Evolutionary conservation across 805 yeast genomes (phyloP), one percentile per base, ranked within the genome.

Genomic region (Komagataella ulmi): DNA sequence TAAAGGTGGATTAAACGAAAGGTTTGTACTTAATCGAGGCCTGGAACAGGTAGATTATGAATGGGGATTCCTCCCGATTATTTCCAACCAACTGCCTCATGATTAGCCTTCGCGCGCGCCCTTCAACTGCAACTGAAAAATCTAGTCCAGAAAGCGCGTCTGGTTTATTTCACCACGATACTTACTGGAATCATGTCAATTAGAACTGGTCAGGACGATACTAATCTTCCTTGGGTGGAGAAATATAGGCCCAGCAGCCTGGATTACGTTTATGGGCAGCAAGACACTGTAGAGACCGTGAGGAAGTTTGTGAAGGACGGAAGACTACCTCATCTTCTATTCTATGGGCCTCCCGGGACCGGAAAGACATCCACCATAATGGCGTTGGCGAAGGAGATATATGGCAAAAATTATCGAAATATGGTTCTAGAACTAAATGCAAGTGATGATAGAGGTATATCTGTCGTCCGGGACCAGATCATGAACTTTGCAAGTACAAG

Each of bases 401-500:
- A 85, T 62, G 99, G 99, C 2, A 69, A 75, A 17, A 78, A 80
- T 56, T 87, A 86, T 64, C 79, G 76, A 59, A 86, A 88, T 61
- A 89, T 90, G 90, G 97, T 93, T 1, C 70, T 93, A 52, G 99
- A 93, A 64, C 74, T 93, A 65, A 93, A 93, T 67, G 99, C 99
- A 3, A 84, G 95, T 3, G 99, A 93, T 66, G 99, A 93, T 65
- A 79, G 99, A 69, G 99, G 99, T 57, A 93, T 93, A 58, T 96
- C 88, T 59, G 97, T 93, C 47, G 98, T 93, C n/a, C 78, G 99
- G 56, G 93, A 93, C 61, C 97, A 89, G 67, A 89, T 93, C 71
- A 93, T 93, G 73, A 89, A 85, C 59, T 93, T 93, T 70, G 99
- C 99, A 8, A 81, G 91, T 30, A 93, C 99, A 1, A 81, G 88